These are phyloP conservation scores for Triticum timopheevii DNA, from an alignment of 176 grass and related monocot genomes.

Conservation along the genomic window DNA sequence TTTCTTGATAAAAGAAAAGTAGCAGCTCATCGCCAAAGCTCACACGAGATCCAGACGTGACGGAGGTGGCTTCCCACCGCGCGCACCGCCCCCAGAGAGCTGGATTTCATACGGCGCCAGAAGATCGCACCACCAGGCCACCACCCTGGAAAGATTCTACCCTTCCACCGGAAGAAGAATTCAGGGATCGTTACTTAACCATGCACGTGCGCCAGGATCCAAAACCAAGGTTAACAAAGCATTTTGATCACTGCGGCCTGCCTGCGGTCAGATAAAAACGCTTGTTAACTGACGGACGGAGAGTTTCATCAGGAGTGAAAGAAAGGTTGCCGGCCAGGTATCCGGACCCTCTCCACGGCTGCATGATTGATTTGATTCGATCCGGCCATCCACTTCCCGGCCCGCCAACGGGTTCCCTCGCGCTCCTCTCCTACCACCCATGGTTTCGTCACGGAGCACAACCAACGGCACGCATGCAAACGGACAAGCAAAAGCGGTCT, in stretches of 20 bases:
- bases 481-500: not conserved
- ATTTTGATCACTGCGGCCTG: not conserved
- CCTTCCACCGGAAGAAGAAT: not conserved
- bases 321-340: not conserved
- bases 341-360: not conserved
- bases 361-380: not conserved
- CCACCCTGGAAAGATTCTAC: not conserved
- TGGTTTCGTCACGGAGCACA: slow-evolving; percentile 13
- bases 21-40: no score
- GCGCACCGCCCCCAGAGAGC: not conserved
- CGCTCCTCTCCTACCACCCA: slow-evolving; percentile 12
- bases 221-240: not conserved
- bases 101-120: not conserved
- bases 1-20: no score
- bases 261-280: not conserved
- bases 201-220: not conserved
- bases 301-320: not conserved
- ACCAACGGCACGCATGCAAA: not conserved
- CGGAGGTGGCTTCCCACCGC: no score
- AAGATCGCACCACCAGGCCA: not conserved
- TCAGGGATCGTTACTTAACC: not conserved
- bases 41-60: no score
- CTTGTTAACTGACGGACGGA: not conserved
- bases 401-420: slow-evolving; percentile 27
- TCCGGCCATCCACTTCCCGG: not conserved